Evolutionary conservation across 495 filamentous ascomycete species (phyloP), one percentile per base, ranked within the genome.

Genomic region (Tuber umbilicatum): DNA sequence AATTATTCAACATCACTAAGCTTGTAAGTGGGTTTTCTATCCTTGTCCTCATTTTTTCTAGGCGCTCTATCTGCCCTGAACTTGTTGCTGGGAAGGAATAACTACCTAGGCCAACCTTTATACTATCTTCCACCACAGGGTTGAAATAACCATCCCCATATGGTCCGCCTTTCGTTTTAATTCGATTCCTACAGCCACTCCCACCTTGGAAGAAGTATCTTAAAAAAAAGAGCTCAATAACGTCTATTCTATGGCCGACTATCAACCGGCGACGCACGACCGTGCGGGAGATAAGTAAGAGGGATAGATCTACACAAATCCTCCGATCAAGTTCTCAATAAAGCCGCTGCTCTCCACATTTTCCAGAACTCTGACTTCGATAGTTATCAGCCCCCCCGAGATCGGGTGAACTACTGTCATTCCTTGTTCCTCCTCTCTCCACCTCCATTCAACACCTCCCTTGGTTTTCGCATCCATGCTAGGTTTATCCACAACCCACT

Each of bases 371-470:
- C 45, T 50, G 45, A 50, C 5, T 50, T 50, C 45, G 23, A 50
- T n/a, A n/a, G 45, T n/a, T 50, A 50, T 50, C 45, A 50, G 45
- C 2, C 45, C 45, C 23, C 45, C 45, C 45, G 45, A 50, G 45
- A n/a, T 19, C 2, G 38, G 14, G 23, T 81, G 80, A 16, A 79
- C 71, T 47, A 81, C 12, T 47, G 47, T 72, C 31, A 81, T 70
- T 0, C 73, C 74, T 37, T 81, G 79, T 10, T 72, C 71, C 3
- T 19, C 72, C 39, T 81, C 81, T n/a, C 73, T 68, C 79, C 79
- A 81, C 39, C 71, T 79, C 76, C 80, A 81, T 39, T 73, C 74
- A 23, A 82, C 41, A 3, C 73, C 79, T 9, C 55, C 78, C 45
- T 75, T 74, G 6, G 70, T 73, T 41, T 73, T 74, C 9, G 73